Base-by-base conservation (phyloP, 1,284 basidiomycete species). In the Cryptococcus hybrid region DNA sequence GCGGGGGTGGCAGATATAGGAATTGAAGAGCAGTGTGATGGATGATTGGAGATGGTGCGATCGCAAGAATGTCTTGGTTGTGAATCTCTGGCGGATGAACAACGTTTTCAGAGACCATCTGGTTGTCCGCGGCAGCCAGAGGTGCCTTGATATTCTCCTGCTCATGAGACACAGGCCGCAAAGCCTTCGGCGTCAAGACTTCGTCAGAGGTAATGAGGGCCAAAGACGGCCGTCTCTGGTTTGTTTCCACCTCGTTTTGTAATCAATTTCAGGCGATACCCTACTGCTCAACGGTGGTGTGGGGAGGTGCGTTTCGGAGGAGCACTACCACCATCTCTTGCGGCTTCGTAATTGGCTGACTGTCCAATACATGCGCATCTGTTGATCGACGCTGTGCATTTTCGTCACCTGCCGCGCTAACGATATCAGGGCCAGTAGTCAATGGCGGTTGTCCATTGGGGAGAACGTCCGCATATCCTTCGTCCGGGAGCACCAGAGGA, bases 401-500 rank as follows among this genome's bases (percentile, higher is more conserved):
- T 58, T 71, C 69, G 43, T 62, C 54, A 12, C 44, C 18, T 1
- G 34, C 35, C 13, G 36, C 49, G 6, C 9, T 12, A 11, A n/a
- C 44, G 11, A 38, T 46, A 9, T 13, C 42, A 37, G 55, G 52
- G n/a, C 9, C 24, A 15, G 48, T n/a, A 18, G 52, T 47, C 30
- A 49, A 48, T 3, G 57, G 37, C 0, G 43, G 52, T 34, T 56
- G 52, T 1, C 65, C 68, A 51, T 72, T 68, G 2, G 68, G 68
- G 3, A 64, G 46, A 13, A 70, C 60, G 24, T 69, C 62, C 34
- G 61, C 67, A 47, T 67, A 68, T 11, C 47, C 12, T 42, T 64
- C 63, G 38, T 65, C 65, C 13, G 66, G 62, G 9, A 70, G 36
- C 7, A 67, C 65, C 3, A 66, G 54, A 4, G 70, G 68, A 55